Base-by-base conservation (phyloP, 371 early-diverging fungal species). In the Apophysomyces sp. region DNA sequence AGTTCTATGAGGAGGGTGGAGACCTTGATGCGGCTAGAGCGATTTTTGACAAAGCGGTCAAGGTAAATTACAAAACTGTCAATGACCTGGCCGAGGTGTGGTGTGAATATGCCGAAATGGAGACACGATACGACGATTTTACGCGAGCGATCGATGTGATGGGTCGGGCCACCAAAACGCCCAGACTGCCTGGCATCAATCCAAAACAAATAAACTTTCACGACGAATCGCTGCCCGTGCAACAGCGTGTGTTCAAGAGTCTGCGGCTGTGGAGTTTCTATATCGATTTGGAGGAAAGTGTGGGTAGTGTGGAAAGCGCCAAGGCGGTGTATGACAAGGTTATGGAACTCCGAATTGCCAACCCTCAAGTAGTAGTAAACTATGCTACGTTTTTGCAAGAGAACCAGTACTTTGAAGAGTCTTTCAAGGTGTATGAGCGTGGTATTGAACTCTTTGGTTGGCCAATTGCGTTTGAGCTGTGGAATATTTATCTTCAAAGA, bases 381-480 rank as follows among this genome's bases (percentile, higher is more conserved):
- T 98, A 94, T 71, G 96, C 94, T 24, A 80, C 76, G 24, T 96
- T 93, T 64, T 82, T 98, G 66, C 95, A 97, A 68, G 94, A 94
- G 57, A 81, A 92, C 62, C 82, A 87, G 52, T 95, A 89, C 81
- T 96, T 88, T 72, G 99, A 99, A 77, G 99, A 97, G 67, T 87
- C 91, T 24, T 99, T 92, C 85, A 88, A 89, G 68, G 86, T 93
- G 1, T 99, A 96, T 71, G 98, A 99, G 67, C 92, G 96, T 65
- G 99, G 98, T 32, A 94, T 99, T 62, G 95, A 92, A 31, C 76
- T 90, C 27, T 98, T 99, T 72, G 94, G 94, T 4, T 98, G 92
- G 77, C 98, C 99, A 0, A 91, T 96, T 61, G 97, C 98, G 0
- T 93, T 95, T 70, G 99, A 99, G 65, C 78, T 99, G 57, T 99